Evolutionary conservation across 495 filamentous ascomycete species (phyloP), one percentile per base, ranked within the genome.

Genomic region (Penicillium riverlandense): DNA sequence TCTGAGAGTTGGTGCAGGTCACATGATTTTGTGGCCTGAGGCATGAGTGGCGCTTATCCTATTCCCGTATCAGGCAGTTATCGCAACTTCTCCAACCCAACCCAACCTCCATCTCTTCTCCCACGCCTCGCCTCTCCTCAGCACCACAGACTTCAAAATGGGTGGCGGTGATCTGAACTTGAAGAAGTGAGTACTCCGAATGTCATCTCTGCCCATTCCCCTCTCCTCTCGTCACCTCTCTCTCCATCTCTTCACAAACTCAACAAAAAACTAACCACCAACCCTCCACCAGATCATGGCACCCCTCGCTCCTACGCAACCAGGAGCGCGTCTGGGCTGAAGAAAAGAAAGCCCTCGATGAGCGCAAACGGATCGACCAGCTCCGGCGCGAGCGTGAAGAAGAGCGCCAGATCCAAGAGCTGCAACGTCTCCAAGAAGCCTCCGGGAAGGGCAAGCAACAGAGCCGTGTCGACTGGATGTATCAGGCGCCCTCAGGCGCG

Each of bases 391-490:
- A 99, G 65, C 81, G 94, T 37, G 85, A 89, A 54, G 90, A 99
- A 67, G 92, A 99, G 67, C 84, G 94, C 8, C 78, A 83, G 44
- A 86, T 95, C 49, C 86, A 95, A 58, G 92, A 96, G 57, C 82
- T 97, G 2, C 85, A 95, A 57, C 80, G 82, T 36, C 79, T 95
- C 36, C 88, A 95, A 44, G 94, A 96, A 66, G 83, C 85, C 33
- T 85, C 88, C 10, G 94, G 94, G 29, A 89, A 90, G 12, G 75
- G 77, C 45, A 84, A 80, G 45, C 76, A 79, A 30, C 58, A 81
- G 2, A 81, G 88, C 49, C 79, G 88, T 10, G 92, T 98, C 13
- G 91, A 98, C 55, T 98, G 94, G 86, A 95, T 98, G 88, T 98
- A 98, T 66, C 73, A 80, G 52, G 92, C 90, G 1, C 89, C 92